phyloP scores from a whole-genome alignment of 2,329 filamentous ascomycete species.

The Aureobasidium sp. region DNA sequence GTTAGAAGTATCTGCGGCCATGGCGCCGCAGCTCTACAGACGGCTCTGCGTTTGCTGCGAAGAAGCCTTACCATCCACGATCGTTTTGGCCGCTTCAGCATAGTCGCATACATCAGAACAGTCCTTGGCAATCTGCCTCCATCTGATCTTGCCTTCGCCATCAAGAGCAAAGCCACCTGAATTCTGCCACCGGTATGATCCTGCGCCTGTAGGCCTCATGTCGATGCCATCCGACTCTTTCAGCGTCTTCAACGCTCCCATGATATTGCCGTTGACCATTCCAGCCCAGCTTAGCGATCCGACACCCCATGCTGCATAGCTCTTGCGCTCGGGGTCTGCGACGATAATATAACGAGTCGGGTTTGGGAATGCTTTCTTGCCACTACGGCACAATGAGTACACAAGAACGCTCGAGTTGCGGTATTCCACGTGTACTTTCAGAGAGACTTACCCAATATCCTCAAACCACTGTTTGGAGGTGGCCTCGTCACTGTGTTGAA shows the following conservation, averaged over 20 bases:
- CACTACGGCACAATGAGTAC: conserved; percentile 15
- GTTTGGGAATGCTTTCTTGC: conserved; percentile 12
- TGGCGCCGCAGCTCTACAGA: not conserved
- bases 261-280: conserved; percentile 37
- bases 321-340: conserved; percentile 49
- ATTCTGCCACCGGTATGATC: conserved; percentile 58
- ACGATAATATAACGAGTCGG: conserved; percentile 36
- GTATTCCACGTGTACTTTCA: not conserved
- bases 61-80: not conserved
- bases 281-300: conserved; percentile 54
- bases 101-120: conserved; percentile 50
- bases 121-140: conserved; percentile 39
- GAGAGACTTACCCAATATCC: conserved; percentile 10
- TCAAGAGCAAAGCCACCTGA: conserved; percentile 57
- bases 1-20: not conserved
- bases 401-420: not conserved
- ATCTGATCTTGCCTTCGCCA: conserved; percentile 42
- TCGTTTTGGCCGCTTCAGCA: conserved; percentile 33
- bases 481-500: conserved; percentile 49
- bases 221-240: conserved; percentile 15
- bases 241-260: conserved; percentile 12
- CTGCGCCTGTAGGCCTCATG: conserved; percentile 33
- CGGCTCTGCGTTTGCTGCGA: not conserved
- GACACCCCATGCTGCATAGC: conserved; percentile 59
- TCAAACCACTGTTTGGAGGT: conserved; percentile 50